phyloP scores from a whole-genome alignment of 2,329 filamentous ascomycete genomes.

The Colletotrichum sp. region DNA sequence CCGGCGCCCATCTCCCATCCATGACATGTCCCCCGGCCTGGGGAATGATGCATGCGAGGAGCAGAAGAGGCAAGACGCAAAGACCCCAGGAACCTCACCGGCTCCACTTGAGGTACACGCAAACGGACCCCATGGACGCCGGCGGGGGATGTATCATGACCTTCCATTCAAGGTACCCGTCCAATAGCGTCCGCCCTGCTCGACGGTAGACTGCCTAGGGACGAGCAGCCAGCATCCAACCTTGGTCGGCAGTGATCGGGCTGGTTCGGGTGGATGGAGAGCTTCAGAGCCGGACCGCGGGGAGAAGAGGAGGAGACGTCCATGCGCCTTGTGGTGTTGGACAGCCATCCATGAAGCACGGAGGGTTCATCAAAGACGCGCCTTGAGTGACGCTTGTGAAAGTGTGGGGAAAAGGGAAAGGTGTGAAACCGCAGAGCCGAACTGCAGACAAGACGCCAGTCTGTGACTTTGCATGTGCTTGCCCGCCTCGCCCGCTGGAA shows the following conservation, averaged over 20 bases:
- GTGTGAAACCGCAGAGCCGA: constrained; percentile 9
- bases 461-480: constrained; percentile 18
- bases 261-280: constrained; percentile 38
- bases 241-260: constrained; percentile 37
- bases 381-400: constrained; percentile 28
- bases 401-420: constrained; percentile 28
- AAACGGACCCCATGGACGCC: not conserved
- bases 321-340: constrained; percentile 8
- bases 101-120: constrained; percentile 10
- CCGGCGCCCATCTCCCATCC: constrained; percentile 16
- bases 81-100: not conserved
- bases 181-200: not conserved
- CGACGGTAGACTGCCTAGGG: not conserved
- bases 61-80: constrained; percentile 17
- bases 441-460: not conserved
- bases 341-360: not conserved
- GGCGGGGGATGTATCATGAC: not conserved
- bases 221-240: constrained; percentile 6
- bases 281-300: constrained; percentile 19
- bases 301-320: constrained; percentile 2
- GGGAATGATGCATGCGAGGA: constrained; percentile 17
- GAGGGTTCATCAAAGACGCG: not conserved
- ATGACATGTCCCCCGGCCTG: constrained; percentile 4
- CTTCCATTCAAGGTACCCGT: not conserved
- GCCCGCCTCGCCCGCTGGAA: not conserved